Evolutionary conservation across 2,329 filamentous ascomycete species (phyloP).

Genomic region (Penicillium frequentans): DNA sequence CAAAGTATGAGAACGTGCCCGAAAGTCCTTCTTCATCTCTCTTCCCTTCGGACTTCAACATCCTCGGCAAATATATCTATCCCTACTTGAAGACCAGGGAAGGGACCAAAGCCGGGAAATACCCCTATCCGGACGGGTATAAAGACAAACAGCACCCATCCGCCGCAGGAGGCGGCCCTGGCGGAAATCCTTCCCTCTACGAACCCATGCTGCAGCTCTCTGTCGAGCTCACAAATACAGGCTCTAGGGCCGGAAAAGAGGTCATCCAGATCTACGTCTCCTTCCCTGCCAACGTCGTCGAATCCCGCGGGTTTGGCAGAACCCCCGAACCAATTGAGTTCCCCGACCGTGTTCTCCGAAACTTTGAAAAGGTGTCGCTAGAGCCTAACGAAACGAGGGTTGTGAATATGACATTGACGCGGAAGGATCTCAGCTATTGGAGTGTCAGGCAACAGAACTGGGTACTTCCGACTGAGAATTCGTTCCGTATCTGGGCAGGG

Average conservation of each 20-base stretch:
- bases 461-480: constrained; percentile 54
- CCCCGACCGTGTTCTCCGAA: constrained; percentile 62
- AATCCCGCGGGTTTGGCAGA: constrained; percentile 29
- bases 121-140: constrained; percentile 59
- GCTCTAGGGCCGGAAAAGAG: constrained; percentile 48
- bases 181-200: constrained; percentile 50
- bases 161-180: constrained; percentile 66
- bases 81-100: constrained; percentile 62
- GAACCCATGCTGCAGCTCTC: constrained; percentile 49
- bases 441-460: constrained; percentile 68
- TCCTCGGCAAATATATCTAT: constrained; percentile 69
- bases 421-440: constrained; percentile 74
- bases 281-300: constrained; percentile 51
- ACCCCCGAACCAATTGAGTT: constrained; percentile 56
- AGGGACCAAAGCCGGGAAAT: constrained; percentile 46
- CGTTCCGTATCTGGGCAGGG: constrained; percentile 37
- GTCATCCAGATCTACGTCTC: constrained; percentile 66
- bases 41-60: constrained; percentile 62
- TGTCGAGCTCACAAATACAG: constrained; percentile 52
- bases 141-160: constrained; percentile 52
- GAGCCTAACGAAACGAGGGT: constrained; percentile 53
- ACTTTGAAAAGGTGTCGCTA: constrained; percentile 69
- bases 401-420: constrained; percentile 61
- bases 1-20: constrained; percentile 55
- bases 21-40: constrained; percentile 59